Evolutionary conservation across 345 rosid species (phyloP), one percentile per base, ranked within the genome.

Genomic region (Dipteronia sinensis): DNA sequence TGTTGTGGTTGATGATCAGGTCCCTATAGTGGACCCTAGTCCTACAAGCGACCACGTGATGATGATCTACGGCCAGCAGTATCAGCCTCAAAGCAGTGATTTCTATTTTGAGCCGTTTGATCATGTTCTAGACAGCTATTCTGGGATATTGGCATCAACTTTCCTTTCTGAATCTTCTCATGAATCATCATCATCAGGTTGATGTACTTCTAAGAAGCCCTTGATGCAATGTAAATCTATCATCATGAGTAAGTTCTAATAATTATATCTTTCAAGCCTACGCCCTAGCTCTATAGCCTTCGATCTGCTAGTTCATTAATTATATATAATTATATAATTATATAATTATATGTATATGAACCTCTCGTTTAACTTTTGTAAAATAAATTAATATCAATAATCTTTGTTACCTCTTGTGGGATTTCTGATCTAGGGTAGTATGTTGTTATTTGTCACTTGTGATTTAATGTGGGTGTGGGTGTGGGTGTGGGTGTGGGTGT

Each of bases 81-180:
- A 34, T 34, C 71, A 44, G 75, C 29, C 58, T 3, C 47, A 56
- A 22, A 42, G 34, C 9, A 25, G 47, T 16, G 65, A 59, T 78
- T 66, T 20, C 44, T n/a, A n/a, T 4, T 17, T 49, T 10, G 83
- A 71, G 31, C 65, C 76, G 27, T 74, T 73, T 64, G 90, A 82
- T 51, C 85, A 81, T 34, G 67, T 71, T 81, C 49, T 83, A 9
- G 88, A 87, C 77, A 72, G 69, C 42, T 38, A 77, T 22, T 29
- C 82, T 12, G 83, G 55, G 71, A 55, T 82, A 53, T 61, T 79
- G 34, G 72, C 83, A 9, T 66, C 86, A 9, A 53, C 34, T 71
- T 69, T 73, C 6, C 31, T 46, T 42, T 61, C 51, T 73, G 80
- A 78, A 63, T 76, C 77, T 69, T 22, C 58, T 58, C 80, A 34